Percentiles rank a stretch among this genome's conserved stretches.
These are phyloP conservation scores for Trypanosoma platydactyli DNA, from an alignment of 208 protist species.

Conservation along the genomic window DNA sequence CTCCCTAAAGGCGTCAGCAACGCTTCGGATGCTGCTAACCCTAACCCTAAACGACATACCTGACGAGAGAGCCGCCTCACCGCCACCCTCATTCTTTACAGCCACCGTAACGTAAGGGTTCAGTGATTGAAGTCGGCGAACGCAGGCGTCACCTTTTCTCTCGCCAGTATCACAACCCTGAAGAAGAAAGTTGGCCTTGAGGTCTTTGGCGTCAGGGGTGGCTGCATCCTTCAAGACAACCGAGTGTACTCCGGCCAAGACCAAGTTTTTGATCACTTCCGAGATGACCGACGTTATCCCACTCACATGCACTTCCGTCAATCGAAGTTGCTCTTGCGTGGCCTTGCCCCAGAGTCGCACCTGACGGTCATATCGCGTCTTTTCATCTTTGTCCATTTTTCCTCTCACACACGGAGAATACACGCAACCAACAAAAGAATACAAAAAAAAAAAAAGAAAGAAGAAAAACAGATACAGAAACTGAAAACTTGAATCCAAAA, in stretches of 20 bases:
- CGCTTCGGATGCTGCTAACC: background rate
- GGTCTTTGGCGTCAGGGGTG: conserved; percentile 28
- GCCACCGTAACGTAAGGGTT: conserved; percentile 28
- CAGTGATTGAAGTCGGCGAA: conserved; percentile 17
- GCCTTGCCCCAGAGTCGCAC: conserved; percentile 92
- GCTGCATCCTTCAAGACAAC: conserved; percentile 49
- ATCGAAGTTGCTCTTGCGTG: conserved; percentile 83
- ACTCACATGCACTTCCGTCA: conserved; percentile 52
- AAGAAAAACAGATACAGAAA: background rate
- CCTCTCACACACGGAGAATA: background rate
- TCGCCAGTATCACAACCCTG: conserved; percentile 29
- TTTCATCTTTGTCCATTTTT: conserved; percentile 54
- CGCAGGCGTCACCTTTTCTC: conserved; percentile 15
- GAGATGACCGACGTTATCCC: conserved; percentile 57
- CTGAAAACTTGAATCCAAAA: background rate
- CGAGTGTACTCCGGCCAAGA: conserved; percentile 82
- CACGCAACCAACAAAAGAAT: background rate
- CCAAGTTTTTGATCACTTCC: conserved; percentile 91
- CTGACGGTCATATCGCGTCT: conserved; percentile 92
- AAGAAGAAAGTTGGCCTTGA: conserved; percentile 58
- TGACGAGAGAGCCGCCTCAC: no score
- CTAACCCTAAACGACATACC: conserved; percentile 2
- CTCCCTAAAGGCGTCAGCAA: conserved; percentile 6
- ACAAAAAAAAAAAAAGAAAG: background rate
- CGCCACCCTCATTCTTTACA: background rate